These are phyloP conservation scores for Eleusine coracana DNA, from an alignment of 176 grass and related monocot species.

Conservation along the genomic window DNA sequence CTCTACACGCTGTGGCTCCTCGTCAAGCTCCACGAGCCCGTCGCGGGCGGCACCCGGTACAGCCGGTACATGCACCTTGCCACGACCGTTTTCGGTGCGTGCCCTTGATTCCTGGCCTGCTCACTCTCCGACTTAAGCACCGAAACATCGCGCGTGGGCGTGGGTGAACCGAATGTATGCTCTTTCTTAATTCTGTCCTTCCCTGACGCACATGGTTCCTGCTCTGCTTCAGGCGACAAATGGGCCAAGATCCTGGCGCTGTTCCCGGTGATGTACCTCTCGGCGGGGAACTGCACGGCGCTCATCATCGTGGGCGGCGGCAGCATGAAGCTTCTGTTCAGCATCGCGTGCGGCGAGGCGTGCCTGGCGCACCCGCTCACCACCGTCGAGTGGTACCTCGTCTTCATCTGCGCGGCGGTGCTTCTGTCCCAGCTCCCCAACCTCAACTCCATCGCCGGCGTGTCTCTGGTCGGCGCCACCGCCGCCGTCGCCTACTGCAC, in stretches of 20 bases:
- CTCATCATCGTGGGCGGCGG: conserved; percentile 82
- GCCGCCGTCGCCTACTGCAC: conserved; percentile 87
- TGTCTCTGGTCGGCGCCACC: conserved; percentile 68
- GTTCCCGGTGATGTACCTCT: conserved; percentile 82
- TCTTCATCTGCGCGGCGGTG: conserved; percentile 75
- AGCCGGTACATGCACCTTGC: conserved; percentile 84
- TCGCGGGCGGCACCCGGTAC: conserved; percentile 71
- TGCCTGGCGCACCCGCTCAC: conserved; percentile 64
- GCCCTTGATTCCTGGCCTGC: not conserved
- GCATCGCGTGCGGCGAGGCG: conserved; percentile 54
- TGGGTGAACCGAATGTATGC: not conserved
- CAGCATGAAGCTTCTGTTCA: conserved; percentile 81
- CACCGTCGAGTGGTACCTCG: conserved; percentile 89
- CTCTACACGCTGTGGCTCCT: conserved; percentile 94
- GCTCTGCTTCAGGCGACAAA: conserved; percentile 46
- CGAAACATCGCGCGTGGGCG: not conserved
- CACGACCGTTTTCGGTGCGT: conserved; percentile 64
- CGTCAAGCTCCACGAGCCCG: conserved; percentile 84
- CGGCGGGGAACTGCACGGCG: conserved; percentile 86
- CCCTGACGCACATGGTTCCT: not conserved
- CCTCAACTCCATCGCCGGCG: conserved; percentile 94
- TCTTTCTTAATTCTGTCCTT: not conserved
- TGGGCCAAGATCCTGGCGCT: conserved; percentile 66
- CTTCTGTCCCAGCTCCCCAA: conserved; percentile 88
- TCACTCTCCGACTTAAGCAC: not conserved